Conservation (phyloP, 371 early-diverging fungal species). For the Circinella minor region DNA sequence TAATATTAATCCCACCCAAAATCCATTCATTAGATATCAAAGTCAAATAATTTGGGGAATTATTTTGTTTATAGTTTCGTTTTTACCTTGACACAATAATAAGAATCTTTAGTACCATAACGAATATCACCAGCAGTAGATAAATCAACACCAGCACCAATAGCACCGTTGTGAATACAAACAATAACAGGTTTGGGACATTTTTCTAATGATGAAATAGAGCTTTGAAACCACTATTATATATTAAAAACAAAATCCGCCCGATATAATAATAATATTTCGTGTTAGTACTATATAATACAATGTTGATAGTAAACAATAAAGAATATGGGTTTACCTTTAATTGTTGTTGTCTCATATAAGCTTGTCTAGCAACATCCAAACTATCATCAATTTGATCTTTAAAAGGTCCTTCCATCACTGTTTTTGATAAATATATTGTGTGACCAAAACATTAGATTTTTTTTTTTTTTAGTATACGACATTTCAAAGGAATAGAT, state of each 20-base stretch:
- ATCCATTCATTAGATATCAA: not conserved
- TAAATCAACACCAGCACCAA: slow-evolving; percentile 91
- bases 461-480: too few species aligned
- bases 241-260: too few species aligned
- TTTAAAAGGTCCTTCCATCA: not conserved
- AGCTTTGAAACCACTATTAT: not conserved
- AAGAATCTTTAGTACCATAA: slow-evolving; percentile 78
- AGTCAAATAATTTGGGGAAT: not conserved
- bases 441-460: not conserved
- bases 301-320: not conserved
- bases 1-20: not conserved
- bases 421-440: not conserved
- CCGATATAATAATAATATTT: too few species aligned
- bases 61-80: not conserved
- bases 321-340: not conserved
- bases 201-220: not conserved
- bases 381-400: not conserved
- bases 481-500: too few species aligned
- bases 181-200: slow-evolving; percentile 74
- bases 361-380: slow-evolving; percentile 8
- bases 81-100: slow-evolving; percentile 80
- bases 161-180: slow-evolving; percentile 85
- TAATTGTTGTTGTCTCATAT: not conserved
- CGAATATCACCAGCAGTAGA: slow-evolving; percentile 92
- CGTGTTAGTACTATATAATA: too few species aligned